A percentile compares a stretch with the other conserved stretches of the same genome.
These are phyloP conservation scores for Vigna angularis DNA, from an alignment of 306 rosid species.

Conservation along the genomic window DNA sequence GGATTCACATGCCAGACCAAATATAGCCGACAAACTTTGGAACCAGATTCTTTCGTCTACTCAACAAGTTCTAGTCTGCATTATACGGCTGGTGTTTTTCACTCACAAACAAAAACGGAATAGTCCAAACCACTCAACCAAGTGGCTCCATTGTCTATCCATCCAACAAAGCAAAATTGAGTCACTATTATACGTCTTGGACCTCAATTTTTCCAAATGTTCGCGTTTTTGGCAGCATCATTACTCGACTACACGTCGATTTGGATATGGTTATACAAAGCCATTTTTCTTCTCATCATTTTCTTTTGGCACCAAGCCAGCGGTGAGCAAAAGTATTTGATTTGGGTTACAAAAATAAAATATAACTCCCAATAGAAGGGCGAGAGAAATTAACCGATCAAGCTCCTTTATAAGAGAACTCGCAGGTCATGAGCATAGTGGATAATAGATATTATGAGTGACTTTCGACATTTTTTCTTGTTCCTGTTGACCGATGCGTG, in stretches of 20 bases:
- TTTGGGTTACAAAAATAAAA: background rate
- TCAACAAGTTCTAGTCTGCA: slow-evolving; percentile 29
- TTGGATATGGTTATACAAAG: slow-evolving; percentile 24
- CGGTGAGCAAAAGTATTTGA: background rate
- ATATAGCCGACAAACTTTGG: slow-evolving; percentile 41
- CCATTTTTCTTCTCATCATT: background rate
- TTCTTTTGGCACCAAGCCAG: background rate
- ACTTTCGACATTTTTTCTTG: background rate
- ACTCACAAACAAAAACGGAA: slow-evolving; percentile 55
- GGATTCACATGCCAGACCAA: slow-evolving; percentile 48
- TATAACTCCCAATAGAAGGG: background rate
- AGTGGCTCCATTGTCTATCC: slow-evolving; percentile 56
- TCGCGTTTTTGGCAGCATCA: slow-evolving; percentile 30
- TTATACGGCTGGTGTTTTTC: slow-evolving; percentile 37
- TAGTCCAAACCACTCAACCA: slow-evolving; percentile 40
- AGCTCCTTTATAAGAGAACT: background rate
- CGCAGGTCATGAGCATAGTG: background rate
- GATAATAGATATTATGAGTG: background rate
- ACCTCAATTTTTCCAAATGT: background rate
- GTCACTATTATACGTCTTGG: background rate
- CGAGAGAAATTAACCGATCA: slow-evolving; percentile 5
- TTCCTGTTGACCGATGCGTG: slow-evolving; percentile 13
- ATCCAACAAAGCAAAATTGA: slow-evolving; percentile 59
- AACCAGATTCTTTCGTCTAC: slow-evolving; percentile 40
- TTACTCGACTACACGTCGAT: slow-evolving; percentile 34